Percentiles rank a stretch among this genome's conserved stretches.
Evolutionary conservation across 495 filamentous ascomycete genomes (phyloP).

Genomic region (Oleoguttula mirabilis): DNA sequence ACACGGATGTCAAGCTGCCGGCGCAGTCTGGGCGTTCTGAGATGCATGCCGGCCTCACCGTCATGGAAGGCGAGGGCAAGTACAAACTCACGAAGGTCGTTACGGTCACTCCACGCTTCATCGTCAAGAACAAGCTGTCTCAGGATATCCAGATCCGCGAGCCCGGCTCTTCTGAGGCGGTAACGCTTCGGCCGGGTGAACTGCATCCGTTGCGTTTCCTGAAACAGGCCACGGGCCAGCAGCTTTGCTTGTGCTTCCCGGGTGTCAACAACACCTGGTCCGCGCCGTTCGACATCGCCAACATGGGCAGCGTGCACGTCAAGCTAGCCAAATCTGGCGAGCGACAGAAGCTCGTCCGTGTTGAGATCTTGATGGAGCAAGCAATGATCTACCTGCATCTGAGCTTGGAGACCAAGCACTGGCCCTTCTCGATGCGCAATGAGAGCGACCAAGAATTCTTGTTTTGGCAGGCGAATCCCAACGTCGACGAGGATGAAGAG

Average conservation of each 20-base stretch:
- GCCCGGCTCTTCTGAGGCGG: slow-evolving; percentile 70
- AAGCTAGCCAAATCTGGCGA: slow-evolving; percentile 86
- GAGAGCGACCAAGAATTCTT: slow-evolving; percentile 93
- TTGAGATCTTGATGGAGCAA: slow-evolving; percentile 82
- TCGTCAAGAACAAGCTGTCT: slow-evolving; percentile 81
- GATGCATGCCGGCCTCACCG: slow-evolving; percentile 78
- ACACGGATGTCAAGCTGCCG: slow-evolving; percentile 68
- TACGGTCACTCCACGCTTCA: slow-evolving; percentile 83
- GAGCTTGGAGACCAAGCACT: slow-evolving; percentile 78
- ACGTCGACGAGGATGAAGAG: slow-evolving; percentile 69
- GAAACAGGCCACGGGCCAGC: slow-evolving; percentile 64
- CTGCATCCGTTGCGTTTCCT: slow-evolving; percentile 79
- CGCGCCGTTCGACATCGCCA: slow-evolving; percentile 91
- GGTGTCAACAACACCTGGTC: slow-evolving; percentile 97
- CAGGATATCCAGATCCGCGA: slow-evolving; percentile 85
- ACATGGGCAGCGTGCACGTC: slow-evolving; percentile 80
- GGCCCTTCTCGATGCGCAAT: slow-evolving; percentile 97
- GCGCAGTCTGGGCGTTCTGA: slow-evolving; percentile 59
- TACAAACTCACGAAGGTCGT: slow-evolving; percentile 94
- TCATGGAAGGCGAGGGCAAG: slow-evolving; percentile 86
- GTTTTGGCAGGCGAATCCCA: slow-evolving; percentile 77
- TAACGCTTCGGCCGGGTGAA: slow-evolving; percentile 60
- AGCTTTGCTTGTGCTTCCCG: slow-evolving; percentile 84
- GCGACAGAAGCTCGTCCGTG: slow-evolving; percentile 73
- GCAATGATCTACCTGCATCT: slow-evolving; percentile 89